phyloP scores from a whole-genome alignment of 2,329 filamentous ascomycete species.

The Davidsoniella neocaledoniae region DNA sequence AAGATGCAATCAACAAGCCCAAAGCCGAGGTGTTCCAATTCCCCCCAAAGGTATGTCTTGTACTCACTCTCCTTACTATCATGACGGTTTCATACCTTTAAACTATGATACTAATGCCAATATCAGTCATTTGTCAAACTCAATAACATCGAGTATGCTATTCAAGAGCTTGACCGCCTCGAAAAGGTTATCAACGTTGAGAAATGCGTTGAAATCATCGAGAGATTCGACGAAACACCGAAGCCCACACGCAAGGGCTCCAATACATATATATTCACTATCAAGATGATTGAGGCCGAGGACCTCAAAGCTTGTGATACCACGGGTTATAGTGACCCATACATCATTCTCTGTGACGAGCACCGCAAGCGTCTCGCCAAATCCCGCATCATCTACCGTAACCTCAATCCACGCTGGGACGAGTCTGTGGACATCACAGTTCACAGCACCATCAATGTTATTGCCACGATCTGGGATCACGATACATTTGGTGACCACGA shows the following conservation, averaged over 20 bases:
- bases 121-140: constrained; percentile 83
- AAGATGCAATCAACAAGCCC: constrained; percentile 86
- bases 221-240: constrained; percentile 53
- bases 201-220: constrained; percentile 67
- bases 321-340: constrained; percentile 85
- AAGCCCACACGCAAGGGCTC: constrained; percentile 46
- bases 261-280: constrained; percentile 90
- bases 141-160: constrained; percentile 93
- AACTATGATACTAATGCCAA: constrained; percentile 17
- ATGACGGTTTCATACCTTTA: neutral
- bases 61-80: neutral
- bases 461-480: constrained; percentile 96
- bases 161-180: constrained; percentile 78
- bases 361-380: constrained; percentile 94
- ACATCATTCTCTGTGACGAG: constrained; percentile 91
- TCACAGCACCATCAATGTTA: constrained; percentile 76
- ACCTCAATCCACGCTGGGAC: constrained; percentile 89
- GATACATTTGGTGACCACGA: constrained; percentile 95
- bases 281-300: constrained; percentile 96
- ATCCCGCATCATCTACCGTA: constrained; percentile 79
- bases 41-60: constrained; percentile 57
- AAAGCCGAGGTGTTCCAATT: constrained; percentile 96
- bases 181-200: constrained; percentile 86
- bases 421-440: constrained; percentile 94
- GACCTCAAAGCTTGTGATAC: constrained; percentile 97